These are phyloP conservation scores for Smallanthus sonchifolius DNA, from an alignment of 129 eudicot genomes.

Conservation along the genomic window DNA sequence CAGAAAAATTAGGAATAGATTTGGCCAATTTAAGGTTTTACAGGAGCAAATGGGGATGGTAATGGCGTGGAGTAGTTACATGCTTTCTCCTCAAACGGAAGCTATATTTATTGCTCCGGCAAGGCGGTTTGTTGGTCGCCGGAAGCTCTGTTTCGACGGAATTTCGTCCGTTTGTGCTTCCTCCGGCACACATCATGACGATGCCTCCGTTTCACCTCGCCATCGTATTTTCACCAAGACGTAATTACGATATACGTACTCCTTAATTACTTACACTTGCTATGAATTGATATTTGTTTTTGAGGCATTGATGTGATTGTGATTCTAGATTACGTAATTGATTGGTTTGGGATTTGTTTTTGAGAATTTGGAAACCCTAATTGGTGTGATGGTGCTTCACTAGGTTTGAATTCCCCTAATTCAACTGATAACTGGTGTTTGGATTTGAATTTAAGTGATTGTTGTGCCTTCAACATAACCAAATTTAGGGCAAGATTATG, in stretches of 20 bases:
- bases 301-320: conserved; percentile 1
- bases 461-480: neutral
- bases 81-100: conserved; percentile 30
- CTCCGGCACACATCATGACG: conserved; percentile 28
- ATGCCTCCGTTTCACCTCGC: conserved; percentile 28
- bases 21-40: neutral
- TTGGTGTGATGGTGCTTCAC: neutral
- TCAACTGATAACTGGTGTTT: neutral
- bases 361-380: conserved; percentile 10
- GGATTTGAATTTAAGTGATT: neutral
- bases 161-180: conserved; percentile 40
- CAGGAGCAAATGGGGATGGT: conserved; percentile 37
- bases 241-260: conserved; percentile 23
- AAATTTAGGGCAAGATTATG: neutral
- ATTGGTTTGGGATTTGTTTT: neutral
- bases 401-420: neutral
- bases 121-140: conserved; percentile 50
- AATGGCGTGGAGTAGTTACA: conserved; percentile 37
- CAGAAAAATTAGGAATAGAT: too few species aligned
- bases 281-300: conserved; percentile 1
- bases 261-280: conserved; percentile 5
- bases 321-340: neutral
- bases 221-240: conserved; percentile 26
- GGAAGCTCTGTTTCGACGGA: conserved; percentile 68
- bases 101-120: neutral